Base-by-base conservation (phyloP, 192 early-diverging fungal genomes). In the Borealophlyctis nickersoniae region DNA sequence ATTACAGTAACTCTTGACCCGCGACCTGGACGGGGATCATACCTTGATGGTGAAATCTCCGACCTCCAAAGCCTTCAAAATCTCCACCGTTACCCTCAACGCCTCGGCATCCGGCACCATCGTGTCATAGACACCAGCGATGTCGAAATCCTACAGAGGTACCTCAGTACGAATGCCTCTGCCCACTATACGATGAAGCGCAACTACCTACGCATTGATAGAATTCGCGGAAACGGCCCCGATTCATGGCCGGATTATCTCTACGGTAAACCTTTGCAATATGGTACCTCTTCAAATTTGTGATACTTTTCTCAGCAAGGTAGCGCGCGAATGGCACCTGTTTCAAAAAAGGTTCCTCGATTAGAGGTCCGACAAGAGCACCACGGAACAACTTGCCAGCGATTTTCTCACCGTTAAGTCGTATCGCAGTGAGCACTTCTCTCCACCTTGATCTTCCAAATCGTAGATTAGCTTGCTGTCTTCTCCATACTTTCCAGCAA, bases 391-490 rank as follows among this genome's bases (percentile, higher is more conserved):
- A n/a, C n/a, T n/a, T n/a, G n/a, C n/a, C n/a, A n/a, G n/a, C n/a
- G n/a, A n/a, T n/a, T n/a, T n/a, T n/a, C 77, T 13, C 52, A 84
- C 96, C 0, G 96, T 99, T 64, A 99, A 74, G 76, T 99, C 95
- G 68, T 99, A 99, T 27, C 95, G 88, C 27, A 99, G 76, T 5
- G 95, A 95, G 62, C 92, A 97, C 68, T 89, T 79, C 72, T 98
- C 95, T 24, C 95, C 96, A 30, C 95, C 96, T 69, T 99, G 96
- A 73, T 99, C 95, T 65, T 90, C 81, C 32, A 99, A 77, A 74
- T 99, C 95, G 66, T 97, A 99, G 61, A 99, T 99, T 62, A 99
- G 81, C 73, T 99, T 99, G 73, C 88, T 90, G 79, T 99, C 96
- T 77, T 99, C 96, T 24, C 96, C 94, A 62, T 99, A 99, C 70